These are phyloP conservation scores for Yamadazyma dushanensis DNA, from an alignment of 1,139 yeast species.

Conservation along the genomic window DNA sequence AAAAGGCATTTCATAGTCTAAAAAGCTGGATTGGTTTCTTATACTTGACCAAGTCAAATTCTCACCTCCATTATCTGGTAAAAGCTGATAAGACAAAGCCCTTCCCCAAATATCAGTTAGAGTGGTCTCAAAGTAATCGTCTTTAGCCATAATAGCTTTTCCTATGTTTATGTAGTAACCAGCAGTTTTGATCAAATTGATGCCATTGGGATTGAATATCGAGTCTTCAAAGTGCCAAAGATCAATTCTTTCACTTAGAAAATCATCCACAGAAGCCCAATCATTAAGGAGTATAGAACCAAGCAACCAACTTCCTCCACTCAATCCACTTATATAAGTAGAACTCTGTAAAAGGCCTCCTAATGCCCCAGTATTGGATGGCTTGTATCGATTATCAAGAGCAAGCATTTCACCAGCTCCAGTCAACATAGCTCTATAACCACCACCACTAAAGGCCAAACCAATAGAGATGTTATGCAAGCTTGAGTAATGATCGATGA, in stretches of 20 bases:
- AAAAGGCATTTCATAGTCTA: slow-evolving; percentile 39
- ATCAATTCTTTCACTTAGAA: slow-evolving; percentile 24
- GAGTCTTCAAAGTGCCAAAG: slow-evolving; percentile 44
- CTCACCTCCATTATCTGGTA: slow-evolving; percentile 27
- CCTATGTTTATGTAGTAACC: slow-evolving; percentile 33
- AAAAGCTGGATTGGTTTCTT: slow-evolving; percentile 26
- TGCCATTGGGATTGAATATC: slow-evolving; percentile 40
- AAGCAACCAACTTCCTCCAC: slow-evolving; percentile 43
- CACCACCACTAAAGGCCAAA: slow-evolving; percentile 73
- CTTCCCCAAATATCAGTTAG: slow-evolving; percentile 50
- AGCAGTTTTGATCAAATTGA: slow-evolving; percentile 33
- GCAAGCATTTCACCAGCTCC: slow-evolving; percentile 92
- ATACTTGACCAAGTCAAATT: slow-evolving; percentile 43
- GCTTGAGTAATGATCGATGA: slow-evolving; percentile 25
- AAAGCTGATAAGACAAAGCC: slow-evolving; percentile 40
- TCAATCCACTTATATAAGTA: slow-evolving; percentile 38
- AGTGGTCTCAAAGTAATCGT: slow-evolving; percentile 37
- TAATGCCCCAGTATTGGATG: slow-evolving; percentile 34
- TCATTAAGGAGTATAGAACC: slow-evolving; percentile 36
- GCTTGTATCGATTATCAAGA: slow-evolving; percentile 67
- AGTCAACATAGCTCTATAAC: slow-evolving; percentile 83
- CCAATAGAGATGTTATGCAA: slow-evolving; percentile 41
- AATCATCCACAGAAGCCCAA: slow-evolving; percentile 36
- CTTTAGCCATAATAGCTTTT: slow-evolving; percentile 30
- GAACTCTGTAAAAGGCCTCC: slow-evolving; percentile 42